Evolutionary conservation across 805 yeast genomes (phyloP), one percentile per base, ranked within the genome.

Genomic region (Ogataea ramenticola): DNA sequence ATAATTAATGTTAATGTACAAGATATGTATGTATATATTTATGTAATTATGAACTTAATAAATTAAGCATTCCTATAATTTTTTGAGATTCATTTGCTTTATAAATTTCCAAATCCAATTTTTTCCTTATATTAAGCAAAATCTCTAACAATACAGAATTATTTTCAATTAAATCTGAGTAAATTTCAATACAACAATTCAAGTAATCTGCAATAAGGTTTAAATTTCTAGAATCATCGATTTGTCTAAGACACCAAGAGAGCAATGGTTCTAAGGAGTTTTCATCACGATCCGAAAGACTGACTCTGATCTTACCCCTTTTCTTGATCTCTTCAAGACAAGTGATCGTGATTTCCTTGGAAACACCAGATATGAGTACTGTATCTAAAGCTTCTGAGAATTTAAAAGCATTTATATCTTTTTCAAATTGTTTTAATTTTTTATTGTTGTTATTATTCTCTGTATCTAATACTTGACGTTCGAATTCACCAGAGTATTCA

Each of bases 331-430:
- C 99, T 54, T 82, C 83, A 48, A 93, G 69, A 3, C 89, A 88
- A 15, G 96, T 83, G 8, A 87, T 68, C 0, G 96, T 86, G 47
- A 82, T 71, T 54, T 90, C 96, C 46, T 81, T 78, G 1, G 91
- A 79, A 60, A 82, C 74, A 12, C 96, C 96, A 2, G 83, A 75
- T 14, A 77, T 70, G 49, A 91, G 81, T 1, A 96, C 97, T 46
- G 82, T 73, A 61, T 91, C 96, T 37, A 93, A 71, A 4, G 98
- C 97, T 52, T 90, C 97, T 3, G 81, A 61, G 96, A 98, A 93
- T 58, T 84, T 79, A 71, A 93, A 93, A 24, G 85, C 85, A 58
- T 87, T 86, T 49, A 93, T 71, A 55, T 84, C 83, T 57, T 75
- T 83, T 62, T 93, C 99, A 58, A 82, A 91, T 39, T 79, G 82